These are phyloP conservation scores for Veloboletus limbatus DNA, from an alignment of 1,284 basidiomycete species.

Conservation along the genomic window DNA sequence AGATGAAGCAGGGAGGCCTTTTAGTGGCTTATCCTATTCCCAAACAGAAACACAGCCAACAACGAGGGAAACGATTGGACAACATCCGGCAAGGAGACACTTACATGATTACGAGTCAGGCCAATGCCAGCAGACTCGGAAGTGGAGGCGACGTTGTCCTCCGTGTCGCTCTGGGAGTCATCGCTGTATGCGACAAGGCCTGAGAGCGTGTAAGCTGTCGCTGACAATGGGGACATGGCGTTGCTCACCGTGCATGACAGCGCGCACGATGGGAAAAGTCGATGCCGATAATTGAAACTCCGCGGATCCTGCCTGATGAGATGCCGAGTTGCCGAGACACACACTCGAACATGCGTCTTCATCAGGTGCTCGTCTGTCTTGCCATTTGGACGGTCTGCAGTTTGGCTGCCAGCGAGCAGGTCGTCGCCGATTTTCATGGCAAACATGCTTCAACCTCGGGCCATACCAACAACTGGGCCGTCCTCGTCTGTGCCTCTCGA, in stretches of 20 bases:
- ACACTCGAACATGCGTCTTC: slow-evolving; percentile 36
- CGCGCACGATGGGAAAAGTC: slow-evolving; percentile 6
- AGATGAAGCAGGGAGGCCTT: slow-evolving; percentile 36
- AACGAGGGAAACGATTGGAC: slow-evolving; percentile 63
- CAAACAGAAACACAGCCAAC: slow-evolving; percentile 56
- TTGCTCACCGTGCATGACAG: slow-evolving; percentile 43
- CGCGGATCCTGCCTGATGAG: slow-evolving; percentile 8
- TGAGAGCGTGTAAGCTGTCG: slow-evolving; percentile 25
- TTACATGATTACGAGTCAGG: slow-evolving; percentile 63
- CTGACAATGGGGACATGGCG: neutral
- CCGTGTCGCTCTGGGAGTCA: slow-evolving; percentile 59
- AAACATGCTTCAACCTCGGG: slow-evolving; percentile 38
- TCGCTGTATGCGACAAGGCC: slow-evolving; percentile 66
- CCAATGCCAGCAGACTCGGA: slow-evolving; percentile 20
- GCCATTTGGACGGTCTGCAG: slow-evolving; percentile 33
- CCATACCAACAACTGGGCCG: slow-evolving; percentile 99
- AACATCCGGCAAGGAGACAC: slow-evolving; percentile 45
- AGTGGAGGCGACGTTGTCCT: slow-evolving; percentile 39
- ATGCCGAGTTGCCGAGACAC: slow-evolving; percentile 29
- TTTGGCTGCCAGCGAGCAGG: slow-evolving; percentile 24
- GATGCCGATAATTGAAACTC: slow-evolving; percentile 22
- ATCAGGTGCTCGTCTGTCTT: slow-evolving; percentile 27
- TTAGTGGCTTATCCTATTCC: slow-evolving; percentile 63
- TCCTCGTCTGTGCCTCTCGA: slow-evolving; percentile 89
- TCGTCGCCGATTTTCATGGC: slow-evolving; percentile 31